Evolutionary conservation across 2,329 filamentous ascomycete species (phyloP), one percentile per base, ranked within the genome.

Genomic region (Botrytis hyacinthi): DNA sequence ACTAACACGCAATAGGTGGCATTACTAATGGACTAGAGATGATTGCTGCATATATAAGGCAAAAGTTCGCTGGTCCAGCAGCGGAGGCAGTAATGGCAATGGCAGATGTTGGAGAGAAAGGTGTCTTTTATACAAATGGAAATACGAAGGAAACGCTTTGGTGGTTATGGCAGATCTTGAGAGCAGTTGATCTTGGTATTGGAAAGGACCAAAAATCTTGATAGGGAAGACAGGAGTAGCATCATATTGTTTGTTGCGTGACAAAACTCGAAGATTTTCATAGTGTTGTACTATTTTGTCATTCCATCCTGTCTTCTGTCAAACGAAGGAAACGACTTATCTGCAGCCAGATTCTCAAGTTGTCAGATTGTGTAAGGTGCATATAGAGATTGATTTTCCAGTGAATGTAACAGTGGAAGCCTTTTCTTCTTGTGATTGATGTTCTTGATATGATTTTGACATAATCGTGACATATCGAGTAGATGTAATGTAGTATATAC

Each of bases 11-110:
- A 35, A 51, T 46, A 78, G 77, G 77, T n/a, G 86, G 85, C 69
- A 80, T 88, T 71, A 88, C 87, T 20, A 88, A 88, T 74, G 86
- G 86, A 46, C 88, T 88, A 76, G 87, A 89, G 73, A 82, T 89
- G 71, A 84, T 88, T 62, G 84, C 85, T 29, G 86, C 86, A 3
- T 89, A 88, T 77, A 83, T 84, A 14, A 83, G 85, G 51, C 80
- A 82, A 9, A 82, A 81, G 61, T 81, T 82, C 71, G 83, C 83
- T 72, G 86, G 87, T 77, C 82, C 85, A 0, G 76, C 74, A 7
- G 78, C 84, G 0, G 86, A 88, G 78, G 76, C 86, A 62, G 82
- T 78, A 5, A 80, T 84, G 35, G 78, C 79, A 74, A 76, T 87
- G 80, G 83, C 84, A 1, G 86, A 87, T 32, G 84, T 86, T 14